Percentiles rank a stretch among this genome's conserved stretches.
phyloP scores from a whole-genome alignment of 768 basidiomycete genomes.

The Filobasidium floriforme region DNA sequence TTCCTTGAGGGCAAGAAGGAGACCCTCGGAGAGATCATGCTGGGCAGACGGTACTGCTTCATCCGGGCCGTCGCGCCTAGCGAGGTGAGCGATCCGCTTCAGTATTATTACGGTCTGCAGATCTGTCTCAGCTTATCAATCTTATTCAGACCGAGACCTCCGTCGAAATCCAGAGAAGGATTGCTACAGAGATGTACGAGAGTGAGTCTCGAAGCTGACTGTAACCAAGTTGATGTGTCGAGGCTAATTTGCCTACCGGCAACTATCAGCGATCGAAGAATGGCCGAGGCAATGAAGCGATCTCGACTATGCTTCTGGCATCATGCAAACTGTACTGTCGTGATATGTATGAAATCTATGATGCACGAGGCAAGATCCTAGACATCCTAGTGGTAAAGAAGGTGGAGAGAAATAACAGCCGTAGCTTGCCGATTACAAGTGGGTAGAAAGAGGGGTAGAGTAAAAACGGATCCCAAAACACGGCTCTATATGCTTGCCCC shows the following conservation, averaged over 20 bases:
- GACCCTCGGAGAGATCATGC: constrained; percentile 36
- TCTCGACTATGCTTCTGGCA: too few relatives aligned
- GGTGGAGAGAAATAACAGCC: too few relatives aligned
- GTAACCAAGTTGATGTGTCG: neutral
- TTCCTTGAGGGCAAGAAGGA: constrained; percentile 44
- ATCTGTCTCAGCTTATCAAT: neutral
- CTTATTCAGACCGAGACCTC: neutral
- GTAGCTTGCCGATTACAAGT: too few relatives aligned
- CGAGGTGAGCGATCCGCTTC: neutral
- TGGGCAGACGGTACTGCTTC: constrained; percentile 42
- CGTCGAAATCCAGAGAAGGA: neutral
- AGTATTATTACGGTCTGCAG: neutral
- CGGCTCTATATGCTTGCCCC: neutral
- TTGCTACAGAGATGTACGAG: neutral
- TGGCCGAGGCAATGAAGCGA: too few relatives aligned
- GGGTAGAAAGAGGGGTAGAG: too few relatives aligned
- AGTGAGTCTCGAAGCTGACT: neutral
- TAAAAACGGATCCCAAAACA: neutral
- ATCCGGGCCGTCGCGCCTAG: constrained; percentile 36
- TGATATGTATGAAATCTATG: too few relatives aligned
- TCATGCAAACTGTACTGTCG: too few relatives aligned
- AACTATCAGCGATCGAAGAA: too few relatives aligned
- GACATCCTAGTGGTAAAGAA: too few relatives aligned
- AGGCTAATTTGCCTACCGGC: too few relatives aligned
- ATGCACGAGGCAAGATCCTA: too few relatives aligned